Evolutionary conservation across 352 stramenopile genomes (phyloP), one percentile per base, ranked within the genome.

Genomic region (Elongisporangium senticosum): DNA sequence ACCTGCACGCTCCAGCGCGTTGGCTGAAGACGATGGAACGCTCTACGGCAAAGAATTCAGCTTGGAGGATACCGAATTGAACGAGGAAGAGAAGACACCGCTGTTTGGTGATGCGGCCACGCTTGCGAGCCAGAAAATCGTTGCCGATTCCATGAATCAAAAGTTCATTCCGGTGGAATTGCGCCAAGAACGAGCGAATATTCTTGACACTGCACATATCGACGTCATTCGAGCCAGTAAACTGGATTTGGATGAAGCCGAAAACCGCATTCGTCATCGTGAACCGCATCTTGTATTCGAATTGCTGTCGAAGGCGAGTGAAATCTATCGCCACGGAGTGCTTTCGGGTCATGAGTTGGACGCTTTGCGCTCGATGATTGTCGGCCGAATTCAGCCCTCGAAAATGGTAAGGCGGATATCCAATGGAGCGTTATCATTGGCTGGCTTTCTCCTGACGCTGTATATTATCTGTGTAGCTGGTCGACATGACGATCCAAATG

Each of bases 171-270:
- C 83, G 0, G 68, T 68, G 10, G 83, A 93, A 53, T 68, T 93
- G 7, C 74, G 77, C 33, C 74, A 85, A 33, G 69, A 79, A 20
- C 65, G 74, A 17, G 72, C 70, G 14, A 82, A 77, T 47, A 87
- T 89, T 59, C 72, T 88, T 48, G 77, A 75, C 48, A 89, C 75
- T n/a, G 67, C 79, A 20, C 79, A 89, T 52, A 90, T 90, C 62
- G 83, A 89, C 57, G 79, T 89, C 10, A 90, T 93, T 58, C 89
- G 89, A 60, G 76, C 80, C 49, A 92, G 81, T 67, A 93, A 92
- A 47, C 66, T 93, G 40, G 72, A 95, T 61, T 54, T 95, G 33
- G 82, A 72, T 0, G 83, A 92, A 56, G 85, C 85, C 0, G 85
- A 93, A 59, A 89, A 93, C 48, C 79, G 85, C 4, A 95, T 95